phyloP scores from a whole-genome alignment of 768 basidiomycete species.

The Tylopilus sp. region DNA sequence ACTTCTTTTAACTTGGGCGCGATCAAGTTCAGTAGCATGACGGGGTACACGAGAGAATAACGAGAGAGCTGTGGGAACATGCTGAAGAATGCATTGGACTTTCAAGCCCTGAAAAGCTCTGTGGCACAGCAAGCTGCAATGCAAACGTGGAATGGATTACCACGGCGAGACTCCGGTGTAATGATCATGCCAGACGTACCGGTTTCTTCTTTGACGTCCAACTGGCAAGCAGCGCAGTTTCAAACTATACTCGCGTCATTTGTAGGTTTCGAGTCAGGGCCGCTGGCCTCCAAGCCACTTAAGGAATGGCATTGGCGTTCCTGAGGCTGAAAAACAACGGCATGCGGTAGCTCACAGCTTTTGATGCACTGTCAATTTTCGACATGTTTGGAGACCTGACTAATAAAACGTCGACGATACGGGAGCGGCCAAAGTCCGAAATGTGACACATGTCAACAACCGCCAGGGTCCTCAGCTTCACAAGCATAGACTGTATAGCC shows the following conservation, averaged over 20 bases:
- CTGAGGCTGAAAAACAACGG: neutral
- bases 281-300: no score
- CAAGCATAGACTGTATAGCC: no score
- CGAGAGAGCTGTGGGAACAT: constrained; percentile 6
- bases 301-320: neutral
- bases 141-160: neutral
- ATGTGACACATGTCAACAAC: no score
- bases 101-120: neutral
- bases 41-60: constrained; percentile 6
- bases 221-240: neutral
- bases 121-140: neutral
- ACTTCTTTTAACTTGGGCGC: constrained; percentile 1
- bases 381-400: no score
- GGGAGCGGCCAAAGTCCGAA: no score
- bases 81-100: neutral
- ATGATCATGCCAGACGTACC: neutral
- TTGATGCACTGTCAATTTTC: neutral
- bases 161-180: neutral
- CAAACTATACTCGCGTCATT: neutral
- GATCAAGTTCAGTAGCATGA: constrained; percentile 8
- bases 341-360: no score
- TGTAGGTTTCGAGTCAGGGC: neutral
- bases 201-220: neutral
- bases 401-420: no score
- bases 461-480: no score